A percentile compares a stretch with the other conserved stretches of the same genome.
phyloP scores from a whole-genome alignment of 495 filamentous ascomycete species.

The Glonium stellatum region DNA sequence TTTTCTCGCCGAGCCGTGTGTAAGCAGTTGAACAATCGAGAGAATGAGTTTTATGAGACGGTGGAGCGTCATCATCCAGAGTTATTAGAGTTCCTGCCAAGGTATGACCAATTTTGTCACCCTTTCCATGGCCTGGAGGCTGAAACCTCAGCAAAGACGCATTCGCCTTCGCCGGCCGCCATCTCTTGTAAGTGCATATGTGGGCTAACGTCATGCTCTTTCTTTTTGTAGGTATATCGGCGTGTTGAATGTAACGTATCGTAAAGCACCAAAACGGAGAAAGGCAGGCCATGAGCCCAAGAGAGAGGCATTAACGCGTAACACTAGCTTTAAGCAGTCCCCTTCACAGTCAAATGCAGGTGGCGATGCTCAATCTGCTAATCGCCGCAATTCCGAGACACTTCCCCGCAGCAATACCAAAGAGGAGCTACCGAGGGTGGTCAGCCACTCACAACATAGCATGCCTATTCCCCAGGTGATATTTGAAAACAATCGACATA shows the following conservation, averaged over 20 bases:
- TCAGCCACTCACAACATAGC: conserved; percentile 69
- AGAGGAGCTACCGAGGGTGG: conserved; percentile 52
- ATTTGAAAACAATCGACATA: conserved; percentile 92
- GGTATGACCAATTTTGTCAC: conserved; percentile 52
- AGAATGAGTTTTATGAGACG: conserved; percentile 97
- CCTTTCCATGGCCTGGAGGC: conserved; percentile 29
- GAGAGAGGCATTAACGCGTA: neutral
- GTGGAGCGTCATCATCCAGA: conserved; percentile 86
- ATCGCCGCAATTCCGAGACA: neutral
- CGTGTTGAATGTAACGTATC: conserved; percentile 93
- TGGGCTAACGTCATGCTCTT: conserved; percentile 34
- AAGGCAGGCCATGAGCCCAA: conserved; percentile 37
- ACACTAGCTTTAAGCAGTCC: conserved; percentile 8
- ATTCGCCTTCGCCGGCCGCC: conserved; percentile 5
- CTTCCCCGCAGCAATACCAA: conserved; percentile 18
- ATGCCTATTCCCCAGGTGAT: conserved; percentile 79
- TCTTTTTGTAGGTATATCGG: conserved; percentile 72
- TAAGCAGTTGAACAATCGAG: conserved; percentile 93
- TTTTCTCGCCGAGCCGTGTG: conserved; percentile 93
- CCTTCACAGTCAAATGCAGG: conserved; percentile 6
- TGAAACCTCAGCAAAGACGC: conserved; percentile 36
- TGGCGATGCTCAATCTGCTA: neutral
- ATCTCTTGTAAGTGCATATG: conserved; percentile 9
- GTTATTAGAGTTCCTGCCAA: conserved; percentile 82
- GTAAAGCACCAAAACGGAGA: conserved; percentile 66